A percentile compares a stretch with the other conserved stretches of the same genome.
Evolutionary conservation across 1,284 basidiomycete species (phyloP).

Genomic region (Phellinidium pouzarii): DNA sequence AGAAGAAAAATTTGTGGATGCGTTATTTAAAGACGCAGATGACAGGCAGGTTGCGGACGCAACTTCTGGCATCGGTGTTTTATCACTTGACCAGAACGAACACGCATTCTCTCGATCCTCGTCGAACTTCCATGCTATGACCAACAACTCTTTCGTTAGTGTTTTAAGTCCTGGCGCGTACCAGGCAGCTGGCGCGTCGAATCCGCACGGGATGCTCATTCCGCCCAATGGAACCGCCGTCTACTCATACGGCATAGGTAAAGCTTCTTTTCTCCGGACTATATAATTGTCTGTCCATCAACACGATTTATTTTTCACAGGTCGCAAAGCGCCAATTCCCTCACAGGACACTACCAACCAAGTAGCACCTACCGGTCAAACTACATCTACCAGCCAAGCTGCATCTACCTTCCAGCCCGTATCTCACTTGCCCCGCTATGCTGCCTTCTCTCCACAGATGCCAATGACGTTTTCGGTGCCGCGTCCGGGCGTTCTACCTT

Average conservation of each 20-base stretch:
- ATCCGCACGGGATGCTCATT: constrained; percentile 7
- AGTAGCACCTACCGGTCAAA: too few relatives aligned
- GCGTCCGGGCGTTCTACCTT: neutral
- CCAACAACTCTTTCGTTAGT: constrained; percentile 2
- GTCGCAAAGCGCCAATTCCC: neutral
- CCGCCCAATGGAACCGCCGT: neutral
- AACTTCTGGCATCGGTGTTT: constrained; percentile 6
- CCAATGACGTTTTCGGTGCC: neutral
- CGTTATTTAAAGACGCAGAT: neutral
- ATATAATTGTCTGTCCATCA: neutral
- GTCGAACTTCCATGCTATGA: neutral
- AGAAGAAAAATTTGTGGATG: constrained; percentile 1
- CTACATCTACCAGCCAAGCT: too few relatives aligned
- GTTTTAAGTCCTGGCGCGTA: constrained; percentile 6
- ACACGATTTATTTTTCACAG: neutral
- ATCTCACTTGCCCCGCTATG: neutral
- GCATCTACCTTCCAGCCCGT: neutral
- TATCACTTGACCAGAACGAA: constrained; percentile 12
- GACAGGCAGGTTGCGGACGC: constrained; percentile 14
- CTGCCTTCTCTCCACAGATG: neutral
- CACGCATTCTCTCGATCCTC: neutral
- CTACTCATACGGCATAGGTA: neutral
- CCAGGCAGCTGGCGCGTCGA: neutral
- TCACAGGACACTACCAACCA: neutral
- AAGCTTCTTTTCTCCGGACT: neutral